Conservation (phyloP, 139 green algal genomes). For the Closterium sp. region DNA sequence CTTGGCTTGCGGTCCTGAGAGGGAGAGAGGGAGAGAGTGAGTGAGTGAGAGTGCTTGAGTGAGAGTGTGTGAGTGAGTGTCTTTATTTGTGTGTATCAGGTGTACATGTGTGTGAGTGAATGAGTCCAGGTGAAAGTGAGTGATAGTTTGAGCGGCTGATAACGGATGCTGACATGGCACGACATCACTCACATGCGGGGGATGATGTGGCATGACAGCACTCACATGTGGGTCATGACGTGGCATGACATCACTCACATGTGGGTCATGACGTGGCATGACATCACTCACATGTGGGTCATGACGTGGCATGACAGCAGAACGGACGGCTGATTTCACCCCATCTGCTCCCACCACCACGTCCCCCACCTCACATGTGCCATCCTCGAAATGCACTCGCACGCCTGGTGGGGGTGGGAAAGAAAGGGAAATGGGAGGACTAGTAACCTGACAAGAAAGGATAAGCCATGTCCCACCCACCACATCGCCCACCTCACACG, state of each 20-base stretch:
- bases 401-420: neutral
- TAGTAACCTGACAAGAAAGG: too few species aligned
- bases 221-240: neutral
- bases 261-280: neutral
- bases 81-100: neutral
- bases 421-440: too few species aligned
- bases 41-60: neutral
- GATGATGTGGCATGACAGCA: too few species aligned
- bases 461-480: too few species aligned
- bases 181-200: neutral
- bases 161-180: neutral
- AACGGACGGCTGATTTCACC: slow-evolving; percentile 6
- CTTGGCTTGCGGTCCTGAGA: neutral
- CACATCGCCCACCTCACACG: neutral
- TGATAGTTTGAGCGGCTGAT: neutral
- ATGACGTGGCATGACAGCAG: neutral
- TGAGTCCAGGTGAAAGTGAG: neutral
- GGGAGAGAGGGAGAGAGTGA: too few species aligned
- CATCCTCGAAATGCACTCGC: neutral
- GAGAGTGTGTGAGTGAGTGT: neutral
- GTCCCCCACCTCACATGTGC: neutral
- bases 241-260: neutral
- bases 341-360: slow-evolving; percentile 3
- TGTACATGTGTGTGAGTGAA: too few species aligned
- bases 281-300: neutral